Conservation (phyloP, 2,329 filamentous ascomycete species). For the Alternaria conjuncta region DNA sequence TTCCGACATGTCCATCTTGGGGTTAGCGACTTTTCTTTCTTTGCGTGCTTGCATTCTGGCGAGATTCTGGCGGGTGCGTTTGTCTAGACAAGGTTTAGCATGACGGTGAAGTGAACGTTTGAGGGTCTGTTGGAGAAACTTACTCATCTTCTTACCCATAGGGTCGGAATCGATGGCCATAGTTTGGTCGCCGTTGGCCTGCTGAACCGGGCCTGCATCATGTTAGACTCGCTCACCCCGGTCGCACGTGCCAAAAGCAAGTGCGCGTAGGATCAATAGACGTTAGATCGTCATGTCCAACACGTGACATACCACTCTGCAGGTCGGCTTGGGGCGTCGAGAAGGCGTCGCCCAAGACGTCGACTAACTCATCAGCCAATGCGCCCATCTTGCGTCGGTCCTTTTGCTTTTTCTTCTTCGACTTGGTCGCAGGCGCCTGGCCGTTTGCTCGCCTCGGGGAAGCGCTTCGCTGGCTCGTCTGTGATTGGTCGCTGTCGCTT, state of each 20-base stretch:
- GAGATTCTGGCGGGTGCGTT: constrained; percentile 27
- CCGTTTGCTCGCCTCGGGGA: constrained; percentile 19
- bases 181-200: constrained; percentile 11
- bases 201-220: not conserved
- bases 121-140: not conserved
- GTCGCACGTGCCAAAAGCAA: constrained; percentile 2
- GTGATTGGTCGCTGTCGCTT: constrained; percentile 35
- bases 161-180: constrained; percentile 17
- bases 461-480: constrained; percentile 24
- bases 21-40: constrained; percentile 4
- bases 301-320: constrained; percentile 19
- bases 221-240: not conserved
- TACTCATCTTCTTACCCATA: constrained; percentile 28
- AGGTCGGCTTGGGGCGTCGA: constrained; percentile 4
- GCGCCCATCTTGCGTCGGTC: constrained; percentile 30
- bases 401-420: constrained; percentile 19
- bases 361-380: constrained; percentile 25
- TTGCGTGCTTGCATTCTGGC: constrained; percentile 26
- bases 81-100: constrained; percentile 12
- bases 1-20: constrained; percentile 8
- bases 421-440: constrained; percentile 15
- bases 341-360: constrained; percentile 26
- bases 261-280: not conserved
- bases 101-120: not conserved
- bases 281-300: not conserved